Evolutionary conservation across 2,329 filamentous ascomycete species (phyloP).

Genomic region (Bipolaris sorokiniana): DNA sequence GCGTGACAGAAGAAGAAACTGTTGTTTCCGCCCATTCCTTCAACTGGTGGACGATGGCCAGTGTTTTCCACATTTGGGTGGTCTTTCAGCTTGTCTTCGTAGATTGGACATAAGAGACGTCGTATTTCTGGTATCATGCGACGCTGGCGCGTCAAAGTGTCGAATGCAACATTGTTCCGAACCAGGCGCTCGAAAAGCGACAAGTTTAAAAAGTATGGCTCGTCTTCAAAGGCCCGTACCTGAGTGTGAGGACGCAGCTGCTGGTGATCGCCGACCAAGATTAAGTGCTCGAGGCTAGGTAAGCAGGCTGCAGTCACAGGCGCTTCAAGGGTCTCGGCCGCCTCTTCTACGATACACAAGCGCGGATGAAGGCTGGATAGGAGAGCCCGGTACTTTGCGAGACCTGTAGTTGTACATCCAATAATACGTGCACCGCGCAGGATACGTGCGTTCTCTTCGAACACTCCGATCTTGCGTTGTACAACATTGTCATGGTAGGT

Average conservation of each 20-base stretch:
- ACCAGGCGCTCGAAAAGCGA: conserved; percentile 83
- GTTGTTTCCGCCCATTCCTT: conserved; percentile 67
- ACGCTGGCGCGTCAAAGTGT: conserved; percentile 71
- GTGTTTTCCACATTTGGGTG: conserved; percentile 60
- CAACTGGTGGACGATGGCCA: conserved; percentile 58
- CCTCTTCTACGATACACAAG: conserved; percentile 78
- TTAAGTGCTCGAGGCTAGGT: conserved; percentile 67
- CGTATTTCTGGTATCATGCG: conserved; percentile 74
- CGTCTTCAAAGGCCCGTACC: conserved; percentile 62
- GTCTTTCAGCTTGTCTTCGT: conserved; percentile 61
- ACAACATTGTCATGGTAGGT: conserved; percentile 59
- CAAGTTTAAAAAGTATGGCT: conserved; percentile 71
- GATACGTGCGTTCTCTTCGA: conserved; percentile 62
- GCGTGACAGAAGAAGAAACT: conserved; percentile 69
- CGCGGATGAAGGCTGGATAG: conserved; percentile 70
- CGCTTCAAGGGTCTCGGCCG: conserved; percentile 75
- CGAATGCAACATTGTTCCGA: conserved; percentile 67
- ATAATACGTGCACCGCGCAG: conserved; percentile 58
- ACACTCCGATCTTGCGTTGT: conserved; percentile 63
- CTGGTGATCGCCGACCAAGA: conserved; percentile 79
- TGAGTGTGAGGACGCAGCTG: conserved; percentile 76
- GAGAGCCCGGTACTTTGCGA: conserved; percentile 79
- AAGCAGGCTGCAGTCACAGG: conserved; percentile 66
- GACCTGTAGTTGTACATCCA: conserved; percentile 77
- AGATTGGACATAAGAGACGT: conserved; percentile 66